Evolutionary conservation across 192 early-diverging fungal genomes (phyloP).

Genomic region (Pilobolus umbonatus): DNA sequence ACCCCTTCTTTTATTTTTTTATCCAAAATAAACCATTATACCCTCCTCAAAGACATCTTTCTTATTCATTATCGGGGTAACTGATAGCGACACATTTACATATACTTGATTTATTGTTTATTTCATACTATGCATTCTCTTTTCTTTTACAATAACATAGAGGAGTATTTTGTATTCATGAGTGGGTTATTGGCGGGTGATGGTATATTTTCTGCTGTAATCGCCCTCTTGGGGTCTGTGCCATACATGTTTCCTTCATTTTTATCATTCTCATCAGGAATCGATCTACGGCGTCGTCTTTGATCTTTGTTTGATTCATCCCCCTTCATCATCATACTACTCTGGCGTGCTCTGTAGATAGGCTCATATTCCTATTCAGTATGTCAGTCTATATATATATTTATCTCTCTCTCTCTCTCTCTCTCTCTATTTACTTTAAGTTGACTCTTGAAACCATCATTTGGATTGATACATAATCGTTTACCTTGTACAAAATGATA

Average conservation of each 20-base stretch:
- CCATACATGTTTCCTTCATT: constrained; percentile 14
- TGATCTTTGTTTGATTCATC: constrained; percentile 36
- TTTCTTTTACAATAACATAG: not conserved
- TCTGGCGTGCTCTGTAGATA: constrained; percentile 61
- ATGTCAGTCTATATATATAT: not conserved
- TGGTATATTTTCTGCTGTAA: not conserved
- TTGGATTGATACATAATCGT: constrained; percentile 84
- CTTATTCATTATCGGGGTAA: no score
- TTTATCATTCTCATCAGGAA: constrained; percentile 60
- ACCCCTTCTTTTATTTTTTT: no score
- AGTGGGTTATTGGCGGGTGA: no score
- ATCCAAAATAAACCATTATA: no score
- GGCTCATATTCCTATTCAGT: constrained; percentile 71
- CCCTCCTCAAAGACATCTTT: no score
- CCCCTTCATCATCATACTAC: constrained; percentile 33
- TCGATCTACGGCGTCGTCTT: constrained; percentile 47
- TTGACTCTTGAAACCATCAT: constrained; percentile 76
- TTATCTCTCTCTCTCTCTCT: no score
- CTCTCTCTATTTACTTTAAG: constrained; percentile 60
- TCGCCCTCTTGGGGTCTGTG: not conserved
- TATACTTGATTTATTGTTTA: no score
- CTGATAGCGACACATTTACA: no score
- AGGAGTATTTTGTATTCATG: not conserved
- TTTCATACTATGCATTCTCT: not conserved
- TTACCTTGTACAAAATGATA: constrained; percentile 82